Percentiles rank a stretch among this genome's conserved stretches.
phyloP scores from a whole-genome alignment of 2,329 filamentous ascomycete genomes.

The Ceratocystis cacaofunesta region DNA sequence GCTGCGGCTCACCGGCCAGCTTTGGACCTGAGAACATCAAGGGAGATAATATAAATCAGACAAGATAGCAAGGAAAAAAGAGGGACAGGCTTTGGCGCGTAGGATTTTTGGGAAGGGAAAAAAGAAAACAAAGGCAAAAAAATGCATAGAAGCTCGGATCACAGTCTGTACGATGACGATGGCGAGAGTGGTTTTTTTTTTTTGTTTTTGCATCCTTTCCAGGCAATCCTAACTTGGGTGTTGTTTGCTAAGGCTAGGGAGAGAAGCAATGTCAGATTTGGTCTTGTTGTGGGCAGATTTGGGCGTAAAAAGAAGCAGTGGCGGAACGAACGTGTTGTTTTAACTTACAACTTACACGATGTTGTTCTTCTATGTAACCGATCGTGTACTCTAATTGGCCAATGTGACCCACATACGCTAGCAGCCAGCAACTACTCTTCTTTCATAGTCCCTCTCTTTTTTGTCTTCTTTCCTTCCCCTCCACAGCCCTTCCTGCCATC shows the following conservation, averaged over 20 bases:
- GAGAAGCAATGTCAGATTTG: no score
- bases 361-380: not conserved
- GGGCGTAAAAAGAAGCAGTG: not conserved
- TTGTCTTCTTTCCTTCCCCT: not conserved
- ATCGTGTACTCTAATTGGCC: not conserved
- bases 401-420: not conserved
- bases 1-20: not conserved
- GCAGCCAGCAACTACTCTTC: not conserved
- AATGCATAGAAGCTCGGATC: conserved; percentile 1
- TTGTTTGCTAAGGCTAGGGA: no score
- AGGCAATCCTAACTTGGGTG: no score
- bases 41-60: no score
- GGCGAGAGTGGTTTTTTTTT: not conserved
- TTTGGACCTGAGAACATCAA: no score
- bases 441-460: not conserved
- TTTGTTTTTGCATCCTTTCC: not conserved
- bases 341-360: not conserved
- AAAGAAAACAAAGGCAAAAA: not conserved
- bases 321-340: not conserved
- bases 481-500: not conserved
- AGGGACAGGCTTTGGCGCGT: not conserved
- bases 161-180: conserved; percentile 3
- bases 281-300: not conserved
- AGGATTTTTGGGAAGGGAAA: not conserved
- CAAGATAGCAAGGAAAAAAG: no score